Evolutionary conservation across 495 filamentous ascomycete species (phyloP), one percentile per base, ranked within the genome.

Genomic region (Neurospora tetrasperma): DNA sequence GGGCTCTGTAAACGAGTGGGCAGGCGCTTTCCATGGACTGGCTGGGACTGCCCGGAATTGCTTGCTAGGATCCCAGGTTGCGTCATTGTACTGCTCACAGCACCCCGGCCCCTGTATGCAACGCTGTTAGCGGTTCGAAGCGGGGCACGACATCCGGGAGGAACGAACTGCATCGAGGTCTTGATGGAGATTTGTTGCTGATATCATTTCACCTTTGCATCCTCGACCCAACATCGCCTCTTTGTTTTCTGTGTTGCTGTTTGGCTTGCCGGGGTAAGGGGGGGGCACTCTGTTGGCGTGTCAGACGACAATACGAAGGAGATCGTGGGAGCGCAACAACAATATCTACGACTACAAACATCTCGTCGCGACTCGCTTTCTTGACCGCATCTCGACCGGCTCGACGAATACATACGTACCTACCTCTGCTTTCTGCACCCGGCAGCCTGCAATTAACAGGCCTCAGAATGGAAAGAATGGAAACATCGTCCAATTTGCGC

Each of bases 101-200:
- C 54, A 62, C 54, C 48, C 23, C 48, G 48, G 23, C 48, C 48
- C 48, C 48, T 62, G 48, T 86, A 72, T 81, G 85, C 69, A 93
- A 80, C 12, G 91, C 82, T 73, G 80, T 86, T 2, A 89, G 90
- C 71, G 91, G 75, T 92, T 93, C 0, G 90, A 27, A 23, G 54
- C 54, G 54, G 54, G 54, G 54, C 23, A 16, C 23, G 16, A 54
- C 20, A 48, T 20, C n/a, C 9, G 46, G 20, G 20, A 8, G 20
- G 10, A 3, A 10, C 9, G 46, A 62, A 59, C 11, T 59, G 48
- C 48, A 59, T 31, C 20, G 46, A 20, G 20, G 46, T 54, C 10
- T n/a, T 54, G 20, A 54, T 54, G 27, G 27, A 31, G 27, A 54
- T 54, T 54, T 44, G 43, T 44, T 54, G 12, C 10, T 54, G 46